Evolutionary conservation across 352 stramenopile genomes (phyloP).

Genomic region (Phytophthora uliginosa): DNA sequence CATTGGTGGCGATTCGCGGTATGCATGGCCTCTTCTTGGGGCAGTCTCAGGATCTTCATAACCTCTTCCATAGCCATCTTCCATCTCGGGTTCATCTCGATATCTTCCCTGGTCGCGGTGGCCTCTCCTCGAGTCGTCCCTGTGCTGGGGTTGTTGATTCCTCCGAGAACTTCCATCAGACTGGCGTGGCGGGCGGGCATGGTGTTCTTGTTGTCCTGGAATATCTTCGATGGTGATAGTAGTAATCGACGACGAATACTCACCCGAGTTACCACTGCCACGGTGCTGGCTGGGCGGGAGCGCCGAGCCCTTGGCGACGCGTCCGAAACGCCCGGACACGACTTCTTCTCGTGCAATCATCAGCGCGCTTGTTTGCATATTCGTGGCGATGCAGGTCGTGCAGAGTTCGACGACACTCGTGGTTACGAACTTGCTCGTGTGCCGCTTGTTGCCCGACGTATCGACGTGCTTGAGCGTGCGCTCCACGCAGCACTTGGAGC

Average conservation of each 20-base stretch:
- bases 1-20: conserved; percentile 10
- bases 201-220: conserved; percentile 32
- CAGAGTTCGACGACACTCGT: conserved; percentile 50
- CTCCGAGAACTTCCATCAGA: conserved; percentile 21
- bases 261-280: conserved; percentile 20
- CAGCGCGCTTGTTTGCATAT: conserved; percentile 43
- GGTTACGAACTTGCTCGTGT: conserved; percentile 45
- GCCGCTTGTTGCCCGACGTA: conserved; percentile 34
- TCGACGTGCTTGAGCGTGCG: conserved; percentile 52
- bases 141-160: conserved; percentile 9
- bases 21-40: conserved; percentile 24
- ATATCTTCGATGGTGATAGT: conserved; percentile 48
- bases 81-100: conserved; percentile 12
- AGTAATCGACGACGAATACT: conserved; percentile 21
- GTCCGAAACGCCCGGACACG: conserved; percentile 42
- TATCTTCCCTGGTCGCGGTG: conserved; percentile 12
- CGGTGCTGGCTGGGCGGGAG: conserved; percentile 15
- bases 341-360: conserved; percentile 62
- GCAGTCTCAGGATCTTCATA: conserved; percentile 10
- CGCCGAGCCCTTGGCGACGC: conserved; percentile 11
- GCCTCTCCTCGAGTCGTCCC: conserved; percentile 18
- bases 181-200: conserved; percentile 28
- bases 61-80: conserved; percentile 11
- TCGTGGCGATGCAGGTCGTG: conserved; percentile 43
- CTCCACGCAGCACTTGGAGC: conserved; percentile 54